These are phyloP conservation scores for Hymenoscyphus repandus DNA, from an alignment of 2,329 filamentous ascomycete genomes.

Conservation along the genomic window DNA sequence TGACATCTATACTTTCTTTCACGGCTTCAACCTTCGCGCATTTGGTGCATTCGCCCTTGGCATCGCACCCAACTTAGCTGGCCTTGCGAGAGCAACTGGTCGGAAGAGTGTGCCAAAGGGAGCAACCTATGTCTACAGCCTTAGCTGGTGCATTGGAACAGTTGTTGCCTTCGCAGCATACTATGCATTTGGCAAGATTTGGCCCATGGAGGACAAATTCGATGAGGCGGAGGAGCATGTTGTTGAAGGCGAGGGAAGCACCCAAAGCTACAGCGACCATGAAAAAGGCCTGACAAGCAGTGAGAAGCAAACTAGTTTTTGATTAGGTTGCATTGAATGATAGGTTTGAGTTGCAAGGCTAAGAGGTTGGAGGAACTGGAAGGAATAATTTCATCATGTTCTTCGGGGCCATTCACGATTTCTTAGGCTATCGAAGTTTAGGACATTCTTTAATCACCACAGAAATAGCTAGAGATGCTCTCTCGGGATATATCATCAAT, in stretches of 20 bases:
- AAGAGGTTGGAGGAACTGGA: not conserved
- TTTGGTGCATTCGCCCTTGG: conserved; percentile 17
- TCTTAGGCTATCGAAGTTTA: too few species aligned
- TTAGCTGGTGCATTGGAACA: conserved; percentile 22
- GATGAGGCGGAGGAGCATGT: conserved; percentile 11
- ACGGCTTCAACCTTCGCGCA: conserved; percentile 20
- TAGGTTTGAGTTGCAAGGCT: not conserved
- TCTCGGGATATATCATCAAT: too few species aligned
- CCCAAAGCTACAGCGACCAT: not conserved
- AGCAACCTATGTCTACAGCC: conserved; percentile 22
- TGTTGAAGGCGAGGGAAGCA: conserved; percentile 10
- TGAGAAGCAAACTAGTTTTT: not conserved
- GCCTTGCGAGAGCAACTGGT: conserved; percentile 20
- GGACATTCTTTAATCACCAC: too few species aligned
- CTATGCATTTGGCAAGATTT: conserved; percentile 12
- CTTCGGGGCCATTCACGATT: too few species aligned
- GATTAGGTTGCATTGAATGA: not conserved
- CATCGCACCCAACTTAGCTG: conserved; percentile 19
- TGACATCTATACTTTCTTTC: conserved; percentile 21
- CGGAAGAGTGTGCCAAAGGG: conserved; percentile 16
- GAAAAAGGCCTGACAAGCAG: not conserved
- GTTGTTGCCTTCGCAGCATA: conserved; percentile 19
- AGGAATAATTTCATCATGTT: too few species aligned
- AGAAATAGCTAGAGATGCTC: too few species aligned
- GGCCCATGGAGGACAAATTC: conserved; percentile 19